These are phyloP conservation scores for Mycothermus thermophilus DNA, from an alignment of 495 filamentous ascomycete species.

Conservation along the genomic window DNA sequence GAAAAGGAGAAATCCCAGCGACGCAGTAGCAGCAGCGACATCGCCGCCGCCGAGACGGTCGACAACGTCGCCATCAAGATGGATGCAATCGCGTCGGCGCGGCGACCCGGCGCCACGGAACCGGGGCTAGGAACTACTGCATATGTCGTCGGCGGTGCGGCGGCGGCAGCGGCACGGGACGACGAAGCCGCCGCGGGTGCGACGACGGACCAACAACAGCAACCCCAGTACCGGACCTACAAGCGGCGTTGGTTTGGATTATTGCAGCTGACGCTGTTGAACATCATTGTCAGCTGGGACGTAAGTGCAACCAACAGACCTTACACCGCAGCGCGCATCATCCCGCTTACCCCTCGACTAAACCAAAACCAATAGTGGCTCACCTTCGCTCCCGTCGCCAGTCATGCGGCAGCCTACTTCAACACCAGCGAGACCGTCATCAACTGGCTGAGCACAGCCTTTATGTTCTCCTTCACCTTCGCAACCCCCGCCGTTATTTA, in stretches of 20 bases:
- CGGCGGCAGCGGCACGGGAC: not conserved
- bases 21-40: too few species aligned
- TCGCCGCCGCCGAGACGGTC: too few species aligned
- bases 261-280: conserved; percentile 67
- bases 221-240: conserved; percentile 73
- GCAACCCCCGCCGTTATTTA: conserved; percentile 63
- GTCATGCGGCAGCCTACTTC: conserved; percentile 64
- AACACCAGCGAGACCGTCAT: conserved; percentile 56
- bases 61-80: too few species aligned
- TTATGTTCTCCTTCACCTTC: conserved; percentile 69
- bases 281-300: conserved; percentile 90
- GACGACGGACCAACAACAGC: too few species aligned
- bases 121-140: too few species aligned
- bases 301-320: conserved; percentile 38
- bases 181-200: conserved; percentile 6
- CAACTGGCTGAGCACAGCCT: conserved; percentile 85
- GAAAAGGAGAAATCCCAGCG: too few species aligned
- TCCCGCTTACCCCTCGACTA: not conserved
- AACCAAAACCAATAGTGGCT: conserved; percentile 52
- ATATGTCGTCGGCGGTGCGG: too few species aligned
- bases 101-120: too few species aligned
- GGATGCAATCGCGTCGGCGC: too few species aligned
- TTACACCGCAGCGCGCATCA: not conserved
- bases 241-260: conserved; percentile 85
- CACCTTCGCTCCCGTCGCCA: conserved; percentile 76